A percentile compares a stretch with the other conserved stretches of the same genome.
Evolutionary conservation across 257 asterid genomes (phyloP).

Genomic region (Nicotiana knightiana): DNA sequence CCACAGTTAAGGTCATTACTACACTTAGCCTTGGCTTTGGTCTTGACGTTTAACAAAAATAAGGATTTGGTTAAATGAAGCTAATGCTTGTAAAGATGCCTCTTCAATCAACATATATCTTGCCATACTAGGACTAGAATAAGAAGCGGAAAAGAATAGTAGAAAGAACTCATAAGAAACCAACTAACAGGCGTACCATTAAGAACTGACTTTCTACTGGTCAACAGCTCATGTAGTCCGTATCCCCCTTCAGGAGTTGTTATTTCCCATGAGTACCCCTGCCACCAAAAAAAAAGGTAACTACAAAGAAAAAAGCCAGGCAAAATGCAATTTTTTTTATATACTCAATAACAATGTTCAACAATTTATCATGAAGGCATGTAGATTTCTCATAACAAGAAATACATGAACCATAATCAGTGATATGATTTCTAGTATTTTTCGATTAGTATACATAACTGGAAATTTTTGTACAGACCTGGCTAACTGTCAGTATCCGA

Average conservation of each 20-base stretch:
- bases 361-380: background rate
- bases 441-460: background rate
- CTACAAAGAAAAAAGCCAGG: background rate
- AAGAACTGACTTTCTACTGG: slow-evolving; percentile 60
- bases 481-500: slow-evolving; percentile 89
- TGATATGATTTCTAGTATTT: background rate
- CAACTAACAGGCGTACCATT: slow-evolving; percentile 39
- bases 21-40: background rate
- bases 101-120: background rate
- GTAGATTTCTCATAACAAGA: background rate
- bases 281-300: slow-evolving; percentile 18
- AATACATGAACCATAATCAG: background rate
- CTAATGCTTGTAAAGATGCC: background rate
- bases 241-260: slow-evolving; percentile 95
- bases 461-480: slow-evolving; percentile 37
- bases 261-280: slow-evolving; percentile 98
- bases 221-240: slow-evolving; percentile 69
- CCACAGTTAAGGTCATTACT: background rate
- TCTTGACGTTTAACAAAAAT: background rate
- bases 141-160: background rate
- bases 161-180: slow-evolving; percentile 1
- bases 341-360: background rate
- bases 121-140: background rate
- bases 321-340: background rate
- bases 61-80: background rate